These are phyloP conservation scores for Fraxinus pennsylvanica DNA, from an alignment of 257 asterid species.

Conservation along the genomic window DNA sequence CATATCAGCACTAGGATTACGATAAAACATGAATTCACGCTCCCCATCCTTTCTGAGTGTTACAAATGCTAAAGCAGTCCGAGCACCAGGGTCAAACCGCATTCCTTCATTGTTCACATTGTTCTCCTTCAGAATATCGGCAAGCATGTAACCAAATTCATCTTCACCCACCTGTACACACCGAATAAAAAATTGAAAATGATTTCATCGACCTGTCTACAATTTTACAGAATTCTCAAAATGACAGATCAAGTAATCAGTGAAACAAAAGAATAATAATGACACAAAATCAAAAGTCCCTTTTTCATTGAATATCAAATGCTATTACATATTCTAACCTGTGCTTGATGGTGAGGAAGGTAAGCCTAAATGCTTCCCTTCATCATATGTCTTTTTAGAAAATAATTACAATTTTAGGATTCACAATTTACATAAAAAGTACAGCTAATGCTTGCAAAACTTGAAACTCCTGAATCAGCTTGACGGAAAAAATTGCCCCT, in stretches of 20 bases:
- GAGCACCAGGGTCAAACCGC: conserved; percentile 97
- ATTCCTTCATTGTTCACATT: conserved; percentile 84
- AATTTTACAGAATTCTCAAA: background rate
- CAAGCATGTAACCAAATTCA: conserved; percentile 97
- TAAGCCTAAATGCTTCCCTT: background rate
- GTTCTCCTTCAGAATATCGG: too few species aligned
- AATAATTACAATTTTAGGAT: background rate
- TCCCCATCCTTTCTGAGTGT: conserved; percentile 94
- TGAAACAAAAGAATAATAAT: background rate
- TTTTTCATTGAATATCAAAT: too few species aligned
- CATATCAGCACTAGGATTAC: conserved; percentile 99
- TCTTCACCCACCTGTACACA: conserved; percentile 89
- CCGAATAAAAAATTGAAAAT: conserved; percentile 10
- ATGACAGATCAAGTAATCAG: background rate
- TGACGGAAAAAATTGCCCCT: background rate
- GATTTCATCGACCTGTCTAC: conserved; percentile 2
- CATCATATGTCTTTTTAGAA: background rate
- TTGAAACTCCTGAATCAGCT: background rate
- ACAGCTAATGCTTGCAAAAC: background rate
- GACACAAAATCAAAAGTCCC: background rate
- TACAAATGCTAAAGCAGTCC: conserved; percentile 96
- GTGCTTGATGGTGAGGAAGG: background rate
- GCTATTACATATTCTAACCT: too few species aligned
- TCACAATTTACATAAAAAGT: background rate
- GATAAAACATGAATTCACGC: conserved; percentile 97